Conservation (phyloP, 208 protist species). For the Wallacemonas collosoma region DNA sequence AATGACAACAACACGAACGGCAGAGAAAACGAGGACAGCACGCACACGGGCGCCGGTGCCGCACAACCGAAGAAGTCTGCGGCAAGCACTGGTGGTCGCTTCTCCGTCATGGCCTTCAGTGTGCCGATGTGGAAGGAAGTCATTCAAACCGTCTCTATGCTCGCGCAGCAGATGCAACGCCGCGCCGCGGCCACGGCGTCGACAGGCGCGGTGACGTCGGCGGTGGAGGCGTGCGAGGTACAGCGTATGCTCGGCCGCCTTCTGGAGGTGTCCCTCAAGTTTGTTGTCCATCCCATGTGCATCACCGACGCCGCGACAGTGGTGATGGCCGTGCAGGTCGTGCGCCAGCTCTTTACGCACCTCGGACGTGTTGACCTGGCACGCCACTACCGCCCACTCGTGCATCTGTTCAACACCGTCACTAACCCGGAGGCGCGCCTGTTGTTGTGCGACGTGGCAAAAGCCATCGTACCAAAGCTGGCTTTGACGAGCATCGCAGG, state of each 20-base stretch:
- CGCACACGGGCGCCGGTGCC: too few species aligned
- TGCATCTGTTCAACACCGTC: conserved; percentile 80
- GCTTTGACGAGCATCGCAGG: conserved; percentile 3
- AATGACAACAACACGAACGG: neutral
- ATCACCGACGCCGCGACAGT: conserved; percentile 44
- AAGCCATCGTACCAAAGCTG: conserved; percentile 37
- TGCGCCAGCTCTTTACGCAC: conserved; percentile 29
- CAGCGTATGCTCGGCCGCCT: conserved; percentile 61
- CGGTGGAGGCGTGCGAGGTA: conserved; percentile 2
- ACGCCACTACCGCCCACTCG: conserved; percentile 65
- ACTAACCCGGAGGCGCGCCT: conserved; percentile 71
- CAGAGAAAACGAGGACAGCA: conserved; percentile 9
- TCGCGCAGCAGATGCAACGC: conserved; percentile 37
- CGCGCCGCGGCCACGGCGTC: neutral
- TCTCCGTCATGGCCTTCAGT: conserved; percentile 68
- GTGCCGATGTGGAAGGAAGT: conserved; percentile 88
- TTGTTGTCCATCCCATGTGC: conserved; percentile 81
- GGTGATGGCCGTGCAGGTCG: conserved; percentile 17
- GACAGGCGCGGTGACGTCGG: neutral
- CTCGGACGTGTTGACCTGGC: conserved; percentile 26
- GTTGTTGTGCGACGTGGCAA: conserved; percentile 50
- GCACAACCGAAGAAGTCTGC: neutral
- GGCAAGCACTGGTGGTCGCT: neutral
- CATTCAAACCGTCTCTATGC: conserved; percentile 74
- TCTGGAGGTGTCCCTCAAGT: conserved; percentile 80